These are phyloP conservation scores for Wickerhamomyces sydowiorum DNA, from an alignment of 805 yeast genomes.

Conservation along the genomic window DNA sequence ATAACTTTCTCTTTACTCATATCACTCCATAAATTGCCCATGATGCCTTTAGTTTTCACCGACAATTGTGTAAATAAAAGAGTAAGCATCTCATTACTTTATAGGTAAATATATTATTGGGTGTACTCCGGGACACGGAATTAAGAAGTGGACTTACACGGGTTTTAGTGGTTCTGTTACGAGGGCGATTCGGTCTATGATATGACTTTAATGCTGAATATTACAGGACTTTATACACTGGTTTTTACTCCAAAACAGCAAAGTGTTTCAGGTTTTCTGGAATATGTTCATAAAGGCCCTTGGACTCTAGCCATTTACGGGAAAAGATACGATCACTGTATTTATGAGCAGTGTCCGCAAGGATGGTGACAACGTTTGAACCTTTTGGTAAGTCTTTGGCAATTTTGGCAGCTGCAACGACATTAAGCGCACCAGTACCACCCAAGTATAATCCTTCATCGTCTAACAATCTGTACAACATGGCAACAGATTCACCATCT, in stretches of 20 bases:
- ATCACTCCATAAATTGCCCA: too few species aligned
- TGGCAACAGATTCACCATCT: conserved; percentile 74
- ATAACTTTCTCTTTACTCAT: too few species aligned
- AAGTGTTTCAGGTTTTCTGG: conserved; percentile 72
- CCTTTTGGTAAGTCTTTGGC: conserved; percentile 74
- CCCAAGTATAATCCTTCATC: conserved; percentile 91
- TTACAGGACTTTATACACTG: not conserved
- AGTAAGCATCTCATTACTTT: too few species aligned
- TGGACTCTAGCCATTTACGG: conserved; percentile 66
- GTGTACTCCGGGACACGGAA: too few species aligned
- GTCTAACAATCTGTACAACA: conserved; percentile 78
- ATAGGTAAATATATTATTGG: too few species aligned
- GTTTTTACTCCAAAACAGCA: conserved; percentile 32
- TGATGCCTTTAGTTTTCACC: too few species aligned
- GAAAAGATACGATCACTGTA: conserved; percentile 80
- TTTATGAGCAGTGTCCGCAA: conserved; percentile 88
- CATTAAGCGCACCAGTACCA: conserved; percentile 87
- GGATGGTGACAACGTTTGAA: conserved; percentile 78
- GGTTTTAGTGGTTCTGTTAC: too few species aligned
- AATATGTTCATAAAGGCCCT: conserved; percentile 56
- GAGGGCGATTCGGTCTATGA: too few species aligned
- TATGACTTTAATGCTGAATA: too few species aligned
- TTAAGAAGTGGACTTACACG: too few species aligned
- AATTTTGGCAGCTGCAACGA: conserved; percentile 78
- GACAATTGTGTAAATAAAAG: too few species aligned